phyloP scores from a whole-genome alignment of 2,329 filamentous ascomycete genomes.

The Penicillium sp. region DNA sequence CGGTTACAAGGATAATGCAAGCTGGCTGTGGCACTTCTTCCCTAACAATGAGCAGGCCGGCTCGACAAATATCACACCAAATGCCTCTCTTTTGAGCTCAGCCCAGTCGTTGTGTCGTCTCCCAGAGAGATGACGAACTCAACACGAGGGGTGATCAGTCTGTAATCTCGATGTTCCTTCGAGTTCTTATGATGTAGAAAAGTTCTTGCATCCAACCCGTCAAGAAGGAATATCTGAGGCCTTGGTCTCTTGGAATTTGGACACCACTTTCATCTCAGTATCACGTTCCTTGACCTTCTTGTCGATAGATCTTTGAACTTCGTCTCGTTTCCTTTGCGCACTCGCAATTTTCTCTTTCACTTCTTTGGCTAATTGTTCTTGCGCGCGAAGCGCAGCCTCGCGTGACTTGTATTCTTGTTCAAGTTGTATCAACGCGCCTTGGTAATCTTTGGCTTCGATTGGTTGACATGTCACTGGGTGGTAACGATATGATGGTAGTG shows the following conservation, averaged over 20 bases:
- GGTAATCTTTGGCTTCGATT: conserved; percentile 31
- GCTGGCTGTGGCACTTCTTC: no score
- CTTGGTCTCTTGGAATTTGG: conserved; percentile 42
- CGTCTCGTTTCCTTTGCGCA: conserved; percentile 37
- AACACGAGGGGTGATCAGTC: background rate
- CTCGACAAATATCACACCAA: background rate
- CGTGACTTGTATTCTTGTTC: conserved; percentile 37
- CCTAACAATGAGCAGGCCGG: background rate
- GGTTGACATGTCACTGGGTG: conserved; percentile 40
- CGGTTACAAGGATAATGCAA: background rate
- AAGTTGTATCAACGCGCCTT: conserved; percentile 33
- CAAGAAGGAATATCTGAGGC: conserved; percentile 30
- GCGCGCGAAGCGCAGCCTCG: conserved; percentile 37
- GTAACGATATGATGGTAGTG: conserved; percentile 35
- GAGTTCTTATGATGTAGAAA: background rate
- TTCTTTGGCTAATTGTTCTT: conserved; percentile 39
- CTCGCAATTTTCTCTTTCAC: conserved; percentile 38
- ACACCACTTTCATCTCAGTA: conserved; percentile 42
- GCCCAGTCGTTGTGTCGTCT: background rate
- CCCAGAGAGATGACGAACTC: background rate
- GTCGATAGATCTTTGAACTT: conserved; percentile 41
- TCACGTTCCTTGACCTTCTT: conserved; percentile 44
- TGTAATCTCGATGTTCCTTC: background rate
- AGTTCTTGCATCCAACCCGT: background rate
- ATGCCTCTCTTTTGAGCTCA: background rate